These are phyloP conservation scores for Fusarium annulatum DNA, from an alignment of 2,329 filamentous ascomycete genomes.

Conservation along the genomic window DNA sequence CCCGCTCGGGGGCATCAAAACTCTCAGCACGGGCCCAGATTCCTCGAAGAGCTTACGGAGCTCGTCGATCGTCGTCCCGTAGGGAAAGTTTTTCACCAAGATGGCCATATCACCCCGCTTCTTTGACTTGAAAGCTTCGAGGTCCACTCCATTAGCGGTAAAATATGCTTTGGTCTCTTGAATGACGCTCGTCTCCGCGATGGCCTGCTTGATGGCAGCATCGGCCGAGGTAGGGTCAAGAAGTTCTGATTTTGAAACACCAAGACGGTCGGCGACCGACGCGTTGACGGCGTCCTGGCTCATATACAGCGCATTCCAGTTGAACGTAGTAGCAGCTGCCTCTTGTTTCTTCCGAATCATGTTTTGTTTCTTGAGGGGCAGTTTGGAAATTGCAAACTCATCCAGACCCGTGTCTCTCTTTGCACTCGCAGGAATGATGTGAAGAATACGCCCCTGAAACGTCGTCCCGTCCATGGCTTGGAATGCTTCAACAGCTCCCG, in stretches of 20 bases:
- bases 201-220: slow-evolving; percentile 94
- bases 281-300: slow-evolving; percentile 95
- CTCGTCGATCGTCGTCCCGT: slow-evolving; percentile 82
- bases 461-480: slow-evolving; percentile 82
- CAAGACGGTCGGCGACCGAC: slow-evolving; percentile 86
- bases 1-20: slow-evolving; percentile 91
- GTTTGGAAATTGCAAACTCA: slow-evolving; percentile 88
- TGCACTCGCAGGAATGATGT: slow-evolving; percentile 85
- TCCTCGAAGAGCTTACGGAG: slow-evolving; percentile 85
- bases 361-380: slow-evolving; percentile 94
- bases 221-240: slow-evolving; percentile 96
- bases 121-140: slow-evolving; percentile 88
- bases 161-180: slow-evolving; percentile 97
- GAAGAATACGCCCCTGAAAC: slow-evolving; percentile 92
- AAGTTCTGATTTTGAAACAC: slow-evolving; percentile 89
- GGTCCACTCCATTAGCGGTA: slow-evolving; percentile 84
- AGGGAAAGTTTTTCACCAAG: slow-evolving; percentile 94
- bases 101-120: slow-evolving; percentile 89
- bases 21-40: slow-evolving; percentile 81
- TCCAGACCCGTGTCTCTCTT: slow-evolving; percentile 87
- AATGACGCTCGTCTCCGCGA: slow-evolving; percentile 95
- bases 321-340: slow-evolving; percentile 82
- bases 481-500: slow-evolving; percentile 82
- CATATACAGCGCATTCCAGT: slow-evolving; percentile 99
- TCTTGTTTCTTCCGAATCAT: slow-evolving; percentile 87